Conservation (phyloP, 768 basidiomycete species). For the Cystobasidium tubakii region DNA sequence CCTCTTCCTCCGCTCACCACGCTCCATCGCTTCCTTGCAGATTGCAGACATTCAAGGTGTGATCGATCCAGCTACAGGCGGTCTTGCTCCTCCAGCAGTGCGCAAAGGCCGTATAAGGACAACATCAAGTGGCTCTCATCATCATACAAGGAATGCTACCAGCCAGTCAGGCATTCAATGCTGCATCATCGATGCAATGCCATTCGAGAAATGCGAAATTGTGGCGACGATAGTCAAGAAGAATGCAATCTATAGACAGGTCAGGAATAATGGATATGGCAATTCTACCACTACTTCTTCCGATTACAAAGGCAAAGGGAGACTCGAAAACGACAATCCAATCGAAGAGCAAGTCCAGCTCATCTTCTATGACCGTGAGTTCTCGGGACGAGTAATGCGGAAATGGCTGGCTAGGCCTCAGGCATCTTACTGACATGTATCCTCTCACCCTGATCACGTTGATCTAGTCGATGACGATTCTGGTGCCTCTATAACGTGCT, state of each 20-base stretch:
- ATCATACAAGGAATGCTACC: no score
- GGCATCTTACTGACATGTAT: no score
- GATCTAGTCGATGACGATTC: constrained; percentile 28
- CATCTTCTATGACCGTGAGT: constrained; percentile 33
- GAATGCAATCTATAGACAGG: constrained; percentile 15
- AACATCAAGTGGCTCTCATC: not conserved
- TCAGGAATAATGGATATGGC: not conserved
- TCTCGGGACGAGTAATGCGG: no score
- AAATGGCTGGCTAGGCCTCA: no score
- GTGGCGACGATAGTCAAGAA: constrained; percentile 35
- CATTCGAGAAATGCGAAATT: constrained; percentile 32
- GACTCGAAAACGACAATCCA: not conserved
- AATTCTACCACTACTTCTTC: not conserved
- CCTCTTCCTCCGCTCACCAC: constrained; percentile 14
- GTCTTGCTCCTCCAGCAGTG: not conserved
- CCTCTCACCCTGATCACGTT: not conserved
- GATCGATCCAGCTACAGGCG: not conserved
- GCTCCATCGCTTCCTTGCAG: not conserved
- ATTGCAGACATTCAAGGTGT: constrained; percentile 20
- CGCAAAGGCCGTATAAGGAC: not conserved
- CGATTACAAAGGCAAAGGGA: constrained; percentile 12
- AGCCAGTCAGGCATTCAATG: not conserved
- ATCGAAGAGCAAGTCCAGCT: not conserved
- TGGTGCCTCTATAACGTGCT: constrained; percentile 28
- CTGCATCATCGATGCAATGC: constrained; percentile 10